Evolutionary conservation across 139 green algal species (phyloP).

Genomic region (Gonium pectorale): DNA sequence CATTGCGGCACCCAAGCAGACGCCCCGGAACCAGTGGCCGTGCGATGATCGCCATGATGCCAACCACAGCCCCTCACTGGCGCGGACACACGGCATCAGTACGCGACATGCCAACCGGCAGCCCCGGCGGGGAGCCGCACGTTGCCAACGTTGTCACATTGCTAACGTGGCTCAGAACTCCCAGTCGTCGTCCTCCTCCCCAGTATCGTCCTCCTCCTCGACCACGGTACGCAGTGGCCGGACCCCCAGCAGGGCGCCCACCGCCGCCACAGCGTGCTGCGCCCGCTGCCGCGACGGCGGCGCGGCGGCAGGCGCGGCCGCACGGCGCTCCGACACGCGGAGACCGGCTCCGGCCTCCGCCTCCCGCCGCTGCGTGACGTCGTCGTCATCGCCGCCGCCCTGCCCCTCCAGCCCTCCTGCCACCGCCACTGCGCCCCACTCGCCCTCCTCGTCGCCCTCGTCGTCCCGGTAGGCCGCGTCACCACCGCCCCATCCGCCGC

Average conservation of each 20-base stretch:
- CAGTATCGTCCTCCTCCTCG: not conserved
- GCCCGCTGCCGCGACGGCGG: not conserved
- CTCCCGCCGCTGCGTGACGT: not conserved
- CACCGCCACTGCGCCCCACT: not conserved
- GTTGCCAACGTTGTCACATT: no score
- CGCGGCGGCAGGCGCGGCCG: not conserved
- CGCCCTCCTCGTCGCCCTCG: not conserved
- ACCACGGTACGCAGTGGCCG: not conserved
- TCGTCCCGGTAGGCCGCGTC: not conserved
- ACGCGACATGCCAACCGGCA: no score
- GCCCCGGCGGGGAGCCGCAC: no score
- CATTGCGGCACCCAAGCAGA: no score
- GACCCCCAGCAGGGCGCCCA: slow-evolving; percentile 9
- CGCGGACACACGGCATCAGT: no score
- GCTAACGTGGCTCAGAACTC: not conserved
- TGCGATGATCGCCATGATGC: no score
- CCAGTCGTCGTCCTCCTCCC: slow-evolving; percentile 26
- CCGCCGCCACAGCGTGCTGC: not conserved
- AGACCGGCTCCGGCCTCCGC: no score
- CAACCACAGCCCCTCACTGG: no score
- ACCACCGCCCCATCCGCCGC: no score
- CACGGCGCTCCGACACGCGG: not conserved
- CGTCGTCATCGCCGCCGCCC: not conserved
- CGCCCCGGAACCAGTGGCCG: no score
- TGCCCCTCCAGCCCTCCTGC: not conserved